Evolutionary conservation across 768 basidiomycete genomes (phyloP).

Genomic region (Collybia mongolica): DNA sequence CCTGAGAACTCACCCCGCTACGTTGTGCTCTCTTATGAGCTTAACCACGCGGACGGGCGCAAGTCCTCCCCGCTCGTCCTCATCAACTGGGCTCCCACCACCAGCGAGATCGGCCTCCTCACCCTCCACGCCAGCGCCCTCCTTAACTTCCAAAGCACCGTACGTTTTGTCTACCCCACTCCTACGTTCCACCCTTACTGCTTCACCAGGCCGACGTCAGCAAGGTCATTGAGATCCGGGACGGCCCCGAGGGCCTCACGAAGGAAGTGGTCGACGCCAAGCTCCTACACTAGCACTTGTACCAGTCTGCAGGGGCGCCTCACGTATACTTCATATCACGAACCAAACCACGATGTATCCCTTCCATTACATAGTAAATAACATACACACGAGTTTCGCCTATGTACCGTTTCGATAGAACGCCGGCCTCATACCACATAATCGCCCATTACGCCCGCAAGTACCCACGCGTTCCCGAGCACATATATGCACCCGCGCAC

Average conservation of each 20-base stretch:
- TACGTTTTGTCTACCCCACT: slow-evolving; percentile 30
- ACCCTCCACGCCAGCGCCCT: slow-evolving; percentile 86
- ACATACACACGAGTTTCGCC: neutral
- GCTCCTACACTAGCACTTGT: slow-evolving; percentile 29
- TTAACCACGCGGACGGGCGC: slow-evolving; percentile 77
- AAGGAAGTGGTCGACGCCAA: slow-evolving; percentile 67
- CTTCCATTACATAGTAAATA: neutral
- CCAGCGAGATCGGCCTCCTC: slow-evolving; percentile 71
- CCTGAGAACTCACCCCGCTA: slow-evolving; percentile 88
- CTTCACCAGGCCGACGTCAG: slow-evolving; percentile 63
- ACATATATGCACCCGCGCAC: slow-evolving; percentile 72
- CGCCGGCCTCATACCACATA: slow-evolving; percentile 8
- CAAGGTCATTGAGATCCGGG: slow-evolving; percentile 79
- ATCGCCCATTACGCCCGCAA: slow-evolving; percentile 58
- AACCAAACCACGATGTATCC: neutral
- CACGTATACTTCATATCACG: neutral
- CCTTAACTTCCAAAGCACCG: slow-evolving; percentile 76
- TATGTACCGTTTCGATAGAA: neutral
- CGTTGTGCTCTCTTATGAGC: slow-evolving; percentile 80
- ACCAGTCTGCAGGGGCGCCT: neutral
- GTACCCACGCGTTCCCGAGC: slow-evolving; percentile 75
- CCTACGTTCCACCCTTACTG: slow-evolving; percentile 1
- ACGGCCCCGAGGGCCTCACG: slow-evolving; percentile 81
- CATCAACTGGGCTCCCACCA: slow-evolving; percentile 84
- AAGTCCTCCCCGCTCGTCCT: slow-evolving; percentile 84